Evolutionary conservation across 108 stramenopile species (phyloP).

Genomic region (Discostella stelligeroides): DNA sequence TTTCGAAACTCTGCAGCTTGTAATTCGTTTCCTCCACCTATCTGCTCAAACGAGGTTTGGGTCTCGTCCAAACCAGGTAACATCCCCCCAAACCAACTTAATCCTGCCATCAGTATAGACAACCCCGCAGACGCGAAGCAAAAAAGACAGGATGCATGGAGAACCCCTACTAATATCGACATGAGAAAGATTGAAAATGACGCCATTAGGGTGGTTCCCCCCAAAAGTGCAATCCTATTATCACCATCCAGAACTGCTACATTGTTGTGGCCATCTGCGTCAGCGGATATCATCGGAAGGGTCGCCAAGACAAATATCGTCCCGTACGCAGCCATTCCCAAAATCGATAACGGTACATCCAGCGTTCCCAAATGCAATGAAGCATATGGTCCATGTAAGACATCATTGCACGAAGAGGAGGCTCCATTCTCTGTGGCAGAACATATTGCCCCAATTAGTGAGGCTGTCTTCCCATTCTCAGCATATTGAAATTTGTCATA

Average conservation of each 20-base stretch:
- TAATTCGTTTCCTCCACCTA: not conserved
- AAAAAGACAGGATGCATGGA: conserved; percentile 81
- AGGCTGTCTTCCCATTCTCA: conserved; percentile 11
- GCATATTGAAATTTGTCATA: conserved; percentile 57
- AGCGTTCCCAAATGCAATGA: conserved; percentile 52
- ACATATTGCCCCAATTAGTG: conserved; percentile 35
- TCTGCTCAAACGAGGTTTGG: not conserved
- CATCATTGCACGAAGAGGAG: conserved; percentile 38
- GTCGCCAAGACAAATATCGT: conserved; percentile 56
- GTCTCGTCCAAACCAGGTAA: conserved; percentile 42
- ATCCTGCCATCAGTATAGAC: conserved; percentile 55
- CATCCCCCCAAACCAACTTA: conserved; percentile 67
- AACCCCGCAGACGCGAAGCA: conserved; percentile 80
- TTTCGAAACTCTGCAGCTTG: conserved; percentile 23
- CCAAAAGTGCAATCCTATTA: conserved; percentile 69
- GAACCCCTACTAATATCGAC: conserved; percentile 66
- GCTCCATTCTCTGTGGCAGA: conserved; percentile 8
- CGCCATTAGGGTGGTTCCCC: conserved; percentile 84
- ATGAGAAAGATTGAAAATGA: conserved; percentile 90
- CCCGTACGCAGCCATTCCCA: conserved; percentile 72
- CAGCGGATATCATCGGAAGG: conserved; percentile 42
- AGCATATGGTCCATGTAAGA: conserved; percentile 81
- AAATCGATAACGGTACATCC: conserved; percentile 62
- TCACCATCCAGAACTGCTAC: conserved; percentile 29
- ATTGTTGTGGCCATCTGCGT: conserved; percentile 15